Percentiles rank a stretch among this genome's conserved stretches.
phyloP scores from a whole-genome alignment of 805 yeast genomes.

The Clavispora santaluciae region DNA sequence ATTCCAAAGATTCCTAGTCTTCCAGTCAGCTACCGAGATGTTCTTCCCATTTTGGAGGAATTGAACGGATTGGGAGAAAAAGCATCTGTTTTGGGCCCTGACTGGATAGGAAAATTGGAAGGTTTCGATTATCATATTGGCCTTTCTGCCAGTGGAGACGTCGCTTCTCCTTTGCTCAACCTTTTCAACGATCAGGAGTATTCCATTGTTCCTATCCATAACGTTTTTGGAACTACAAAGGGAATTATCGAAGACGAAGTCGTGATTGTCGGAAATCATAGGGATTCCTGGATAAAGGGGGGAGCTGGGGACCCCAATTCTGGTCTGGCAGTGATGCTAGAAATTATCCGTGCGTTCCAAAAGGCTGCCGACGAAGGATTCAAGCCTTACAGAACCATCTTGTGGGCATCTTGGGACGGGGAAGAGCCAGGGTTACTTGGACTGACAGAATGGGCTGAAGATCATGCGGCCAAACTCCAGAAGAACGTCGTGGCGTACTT shows the following conservation, averaged over 20 bases:
- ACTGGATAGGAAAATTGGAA: slow-evolving; percentile 7
- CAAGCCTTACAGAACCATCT: slow-evolving; percentile 7
- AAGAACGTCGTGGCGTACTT: slow-evolving; percentile 7
- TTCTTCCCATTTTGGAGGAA: slow-evolving; percentile 3
- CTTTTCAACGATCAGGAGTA: slow-evolving; percentile 7
- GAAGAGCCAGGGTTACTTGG: slow-evolving; percentile 8
- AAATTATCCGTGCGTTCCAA: slow-evolving; percentile 5
- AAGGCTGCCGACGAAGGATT: slow-evolving; percentile 1
- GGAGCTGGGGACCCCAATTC: slow-evolving; percentile 11
- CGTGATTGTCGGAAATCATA: slow-evolving; percentile 5
- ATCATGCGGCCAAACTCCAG: slow-evolving; percentile 5
- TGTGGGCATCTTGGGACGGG: slow-evolving; percentile 9
- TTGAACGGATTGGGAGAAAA: slow-evolving; percentile 4
- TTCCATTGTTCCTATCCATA: slow-evolving; percentile 5
- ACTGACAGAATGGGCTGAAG: slow-evolving; percentile 9
- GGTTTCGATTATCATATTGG: slow-evolving; percentile 7
- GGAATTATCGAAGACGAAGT: slow-evolving; percentile 6
- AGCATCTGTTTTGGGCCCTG: slow-evolving; percentile 1
- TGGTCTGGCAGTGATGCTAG: slow-evolving; percentile 6
- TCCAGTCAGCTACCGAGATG: slow-evolving; percentile 8
- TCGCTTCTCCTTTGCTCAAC: slow-evolving; percentile 3
- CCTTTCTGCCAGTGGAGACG: not conserved
- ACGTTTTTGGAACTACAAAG: slow-evolving; percentile 5
- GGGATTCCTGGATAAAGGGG: slow-evolving; percentile 8
- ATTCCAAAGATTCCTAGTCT: slow-evolving; percentile 8